Conservation (phyloP, 176 grass and related monocot species). For the Carex scoparia region DNA sequence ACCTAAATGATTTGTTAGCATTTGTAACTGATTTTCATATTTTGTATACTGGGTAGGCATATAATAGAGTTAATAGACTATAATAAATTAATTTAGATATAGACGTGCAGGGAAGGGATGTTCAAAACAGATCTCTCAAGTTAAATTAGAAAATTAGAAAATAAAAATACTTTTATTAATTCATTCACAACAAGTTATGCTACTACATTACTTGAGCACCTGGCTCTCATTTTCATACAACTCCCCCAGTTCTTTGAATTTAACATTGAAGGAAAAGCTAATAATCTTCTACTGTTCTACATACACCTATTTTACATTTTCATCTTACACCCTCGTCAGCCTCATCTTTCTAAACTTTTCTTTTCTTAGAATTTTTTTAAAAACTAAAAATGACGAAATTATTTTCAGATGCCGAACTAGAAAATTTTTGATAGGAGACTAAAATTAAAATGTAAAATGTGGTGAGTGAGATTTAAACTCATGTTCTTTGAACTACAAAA, state of each 20-base stretch:
- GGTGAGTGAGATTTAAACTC: no score
- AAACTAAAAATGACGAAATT: no score
- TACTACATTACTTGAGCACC: not conserved
- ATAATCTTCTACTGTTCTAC: not conserved
- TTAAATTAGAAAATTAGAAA: constrained; percentile 1
- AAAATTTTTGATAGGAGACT: no score
- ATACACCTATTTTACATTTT: not conserved
- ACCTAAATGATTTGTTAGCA: no score
- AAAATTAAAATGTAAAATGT: no score
- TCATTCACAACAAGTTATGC: not conserved
- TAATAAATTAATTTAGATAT: no score
- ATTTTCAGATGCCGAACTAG: no score
- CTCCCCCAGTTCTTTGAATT: no score
- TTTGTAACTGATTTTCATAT: no score
- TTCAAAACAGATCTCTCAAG: not conserved
- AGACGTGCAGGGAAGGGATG: not conserved
- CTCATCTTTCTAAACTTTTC: not conserved
- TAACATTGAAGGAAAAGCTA: no score
- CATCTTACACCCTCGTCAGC: not conserved
- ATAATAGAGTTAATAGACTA: not conserved
- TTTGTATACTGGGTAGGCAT: not conserved
- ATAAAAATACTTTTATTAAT: not conserved
- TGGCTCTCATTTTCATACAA: not conserved
- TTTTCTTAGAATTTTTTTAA: no score
- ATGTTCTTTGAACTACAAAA: no score